Percentiles rank a stretch among this genome's conserved stretches.
These are phyloP conservation scores for Rhizopus delemar DNA, from an alignment of 371 early-diverging fungal species.

Conservation along the genomic window DNA sequence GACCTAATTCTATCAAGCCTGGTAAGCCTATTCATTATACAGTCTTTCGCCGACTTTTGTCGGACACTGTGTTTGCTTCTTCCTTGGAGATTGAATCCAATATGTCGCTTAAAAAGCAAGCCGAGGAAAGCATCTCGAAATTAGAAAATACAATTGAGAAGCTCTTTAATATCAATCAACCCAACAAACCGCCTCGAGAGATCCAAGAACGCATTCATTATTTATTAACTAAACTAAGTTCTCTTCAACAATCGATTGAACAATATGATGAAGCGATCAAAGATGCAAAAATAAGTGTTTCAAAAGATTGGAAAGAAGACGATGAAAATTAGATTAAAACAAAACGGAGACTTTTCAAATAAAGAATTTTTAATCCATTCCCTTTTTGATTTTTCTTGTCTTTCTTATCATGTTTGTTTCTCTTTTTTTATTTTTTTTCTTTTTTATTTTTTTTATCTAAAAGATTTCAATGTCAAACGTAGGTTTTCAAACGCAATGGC, in stretches of 20 bases:
- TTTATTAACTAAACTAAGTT: slow-evolving; percentile 56
- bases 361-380: slow-evolving; percentile 5
- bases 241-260: slow-evolving; percentile 54
- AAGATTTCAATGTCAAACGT: neutral
- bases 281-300: slow-evolving; percentile 48
- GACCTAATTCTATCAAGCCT: slow-evolving; percentile 75
- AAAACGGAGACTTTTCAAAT: slow-evolving; percentile 7
- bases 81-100: slow-evolving; percentile 78
- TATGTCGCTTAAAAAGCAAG: slow-evolving; percentile 65
- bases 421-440: neutral
- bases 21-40: slow-evolving; percentile 82
- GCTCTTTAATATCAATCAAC: slow-evolving; percentile 41
- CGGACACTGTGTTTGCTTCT: slow-evolving; percentile 71
- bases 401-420: neutral
- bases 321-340: slow-evolving; percentile 5
- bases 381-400: neutral
- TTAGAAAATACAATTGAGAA: slow-evolving; percentile 71
- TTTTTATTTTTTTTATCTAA: neutral
- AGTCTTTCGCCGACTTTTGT: slow-evolving; percentile 73
- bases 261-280: slow-evolving; percentile 52
- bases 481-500: neutral
- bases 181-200: slow-evolving; percentile 56
- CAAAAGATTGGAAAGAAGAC: slow-evolving; percentile 28
- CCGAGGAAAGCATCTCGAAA: slow-evolving; percentile 68
- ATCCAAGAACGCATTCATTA: slow-evolving; percentile 58